These are phyloP conservation scores for Hypoxylon sp. DNA, from an alignment of 2,329 filamentous ascomycete genomes.

Conservation along the genomic window DNA sequence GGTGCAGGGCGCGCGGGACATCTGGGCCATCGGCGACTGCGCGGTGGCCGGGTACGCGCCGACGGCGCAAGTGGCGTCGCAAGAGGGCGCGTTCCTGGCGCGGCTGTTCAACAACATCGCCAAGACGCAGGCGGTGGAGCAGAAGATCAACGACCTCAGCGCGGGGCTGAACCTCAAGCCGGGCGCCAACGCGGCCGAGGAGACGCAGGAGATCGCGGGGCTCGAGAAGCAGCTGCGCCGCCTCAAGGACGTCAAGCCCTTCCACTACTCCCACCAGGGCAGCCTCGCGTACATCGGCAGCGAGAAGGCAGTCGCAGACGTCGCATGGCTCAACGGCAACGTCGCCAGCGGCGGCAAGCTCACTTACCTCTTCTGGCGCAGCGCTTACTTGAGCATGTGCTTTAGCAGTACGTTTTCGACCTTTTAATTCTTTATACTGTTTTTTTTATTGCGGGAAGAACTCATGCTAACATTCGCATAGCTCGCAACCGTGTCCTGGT, in stretches of 20 bases:
- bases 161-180: conserved; percentile 66
- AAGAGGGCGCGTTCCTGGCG: conserved; percentile 95
- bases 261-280: conserved; percentile 98
- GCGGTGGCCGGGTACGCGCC: conserved; percentile 97
- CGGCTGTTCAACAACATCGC: conserved; percentile 99
- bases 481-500: conserved; percentile 95
- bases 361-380: conserved; percentile 98
- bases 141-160: conserved; percentile 74
- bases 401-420: conserved; percentile 96
- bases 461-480: conserved; percentile 49
- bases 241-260: conserved; percentile 94
- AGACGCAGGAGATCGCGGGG: conserved; percentile 78
- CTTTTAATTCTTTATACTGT: neutral
- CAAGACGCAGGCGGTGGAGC: conserved; percentile 85
- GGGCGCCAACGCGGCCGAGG: conserved; percentile 72
- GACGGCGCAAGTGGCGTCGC: conserved; percentile 93
- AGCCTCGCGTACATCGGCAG: conserved; percentile 97
- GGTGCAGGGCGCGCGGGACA: conserved; percentile 94
- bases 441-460: neutral
- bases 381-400: conserved; percentile 98
- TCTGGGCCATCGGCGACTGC: conserved; percentile 98
- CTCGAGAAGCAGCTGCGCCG: conserved; percentile 86
- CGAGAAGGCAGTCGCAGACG: conserved; percentile 96
- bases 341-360: conserved; percentile 90
- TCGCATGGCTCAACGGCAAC: conserved; percentile 97